A percentile compares a stretch with the other conserved stretches of the same genome.
These are phyloP conservation scores for Phytophthora kernoviae DNA, from an alignment of 352 stramenopile species.

Conservation along the genomic window DNA sequence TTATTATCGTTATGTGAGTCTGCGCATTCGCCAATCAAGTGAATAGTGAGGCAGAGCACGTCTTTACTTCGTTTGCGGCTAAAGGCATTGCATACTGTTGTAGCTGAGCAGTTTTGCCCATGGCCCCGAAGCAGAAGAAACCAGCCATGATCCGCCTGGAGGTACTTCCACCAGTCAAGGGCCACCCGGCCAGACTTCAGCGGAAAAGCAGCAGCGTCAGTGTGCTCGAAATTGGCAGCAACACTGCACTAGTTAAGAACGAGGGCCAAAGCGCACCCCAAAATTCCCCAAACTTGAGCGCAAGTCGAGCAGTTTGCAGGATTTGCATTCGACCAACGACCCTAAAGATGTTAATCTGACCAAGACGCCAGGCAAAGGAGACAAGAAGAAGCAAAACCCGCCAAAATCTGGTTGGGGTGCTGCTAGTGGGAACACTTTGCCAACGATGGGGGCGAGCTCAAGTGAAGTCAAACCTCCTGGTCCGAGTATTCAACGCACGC, in stretches of 20 bases:
- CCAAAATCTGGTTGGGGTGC: slow-evolving; percentile 23
- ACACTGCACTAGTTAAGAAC: neutral
- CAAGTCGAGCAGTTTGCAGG: slow-evolving; percentile 55
- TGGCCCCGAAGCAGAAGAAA: slow-evolving; percentile 19
- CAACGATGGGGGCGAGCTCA: slow-evolving; percentile 12
- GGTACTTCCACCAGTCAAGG: slow-evolving; percentile 20
- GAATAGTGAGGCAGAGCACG: slow-evolving; percentile 15
- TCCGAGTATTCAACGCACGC: slow-evolving; percentile 7
- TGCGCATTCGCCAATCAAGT: neutral
- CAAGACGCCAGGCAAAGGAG: slow-evolving; percentile 16
- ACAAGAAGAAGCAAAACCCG: slow-evolving; percentile 27
- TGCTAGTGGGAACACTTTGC: slow-evolving; percentile 6
- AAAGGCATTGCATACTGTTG: slow-evolving; percentile 10
- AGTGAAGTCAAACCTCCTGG: slow-evolving; percentile 1
- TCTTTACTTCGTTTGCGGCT: neutral
- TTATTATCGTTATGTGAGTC: slow-evolving; percentile 5
- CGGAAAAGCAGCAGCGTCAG: slow-evolving; percentile 68
- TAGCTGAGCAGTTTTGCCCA: slow-evolving; percentile 10
- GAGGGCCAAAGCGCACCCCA: slow-evolving; percentile 8
- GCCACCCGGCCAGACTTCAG: slow-evolving; percentile 31
- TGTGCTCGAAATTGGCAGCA: slow-evolving; percentile 37
- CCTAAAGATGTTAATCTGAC: slow-evolving; percentile 10
- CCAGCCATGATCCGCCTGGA: slow-evolving; percentile 1
- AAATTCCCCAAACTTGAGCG: slow-evolving; percentile 40
- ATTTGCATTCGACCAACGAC: slow-evolving; percentile 26